These are phyloP conservation scores for Oryza punctata DNA, from an alignment of 176 grass and related monocot species.

Conservation along the genomic window DNA sequence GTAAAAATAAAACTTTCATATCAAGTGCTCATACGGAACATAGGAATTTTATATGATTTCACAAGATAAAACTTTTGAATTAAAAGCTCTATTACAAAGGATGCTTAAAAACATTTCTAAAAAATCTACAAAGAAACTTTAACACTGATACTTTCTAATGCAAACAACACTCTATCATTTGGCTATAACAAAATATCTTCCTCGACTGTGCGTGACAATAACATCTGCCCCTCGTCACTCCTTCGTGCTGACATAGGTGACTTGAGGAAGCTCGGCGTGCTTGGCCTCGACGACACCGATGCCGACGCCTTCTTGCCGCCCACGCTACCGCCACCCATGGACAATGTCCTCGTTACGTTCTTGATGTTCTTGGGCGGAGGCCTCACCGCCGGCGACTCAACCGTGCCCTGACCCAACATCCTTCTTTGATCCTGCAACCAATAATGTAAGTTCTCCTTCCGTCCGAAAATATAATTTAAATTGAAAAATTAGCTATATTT, in stretches of 20 bases:
- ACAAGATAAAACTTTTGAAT: no score
- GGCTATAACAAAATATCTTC: neutral
- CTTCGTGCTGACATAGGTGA: slow-evolving; percentile 30
- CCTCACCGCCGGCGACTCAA: slow-evolving; percentile 34
- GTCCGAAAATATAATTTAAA: no score
- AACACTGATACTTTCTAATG: neutral
- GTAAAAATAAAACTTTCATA: no score
- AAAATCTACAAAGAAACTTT: neutral
- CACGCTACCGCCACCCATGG: slow-evolving; percentile 21
- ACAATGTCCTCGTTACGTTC: slow-evolving; percentile 51
- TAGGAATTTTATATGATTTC: no score
- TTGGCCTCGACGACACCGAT: slow-evolving; percentile 26
- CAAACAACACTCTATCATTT: neutral
- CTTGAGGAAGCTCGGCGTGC: slow-evolving; percentile 47
- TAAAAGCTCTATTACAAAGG: no score
- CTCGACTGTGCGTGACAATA: neutral
- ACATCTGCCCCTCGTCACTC: slow-evolving; percentile 25
- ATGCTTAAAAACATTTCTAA: no score
- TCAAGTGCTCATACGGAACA: no score
- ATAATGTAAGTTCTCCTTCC: no score
- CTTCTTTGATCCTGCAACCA: slow-evolving; percentile 39
- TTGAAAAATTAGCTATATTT: no score
- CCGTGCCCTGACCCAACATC: slow-evolving; percentile 24
- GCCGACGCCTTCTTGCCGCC: neutral
- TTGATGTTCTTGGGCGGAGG: slow-evolving; percentile 43